Evolutionary conservation across 768 basidiomycete species (phyloP).

Genomic region (Tubosaeta sp.): DNA sequence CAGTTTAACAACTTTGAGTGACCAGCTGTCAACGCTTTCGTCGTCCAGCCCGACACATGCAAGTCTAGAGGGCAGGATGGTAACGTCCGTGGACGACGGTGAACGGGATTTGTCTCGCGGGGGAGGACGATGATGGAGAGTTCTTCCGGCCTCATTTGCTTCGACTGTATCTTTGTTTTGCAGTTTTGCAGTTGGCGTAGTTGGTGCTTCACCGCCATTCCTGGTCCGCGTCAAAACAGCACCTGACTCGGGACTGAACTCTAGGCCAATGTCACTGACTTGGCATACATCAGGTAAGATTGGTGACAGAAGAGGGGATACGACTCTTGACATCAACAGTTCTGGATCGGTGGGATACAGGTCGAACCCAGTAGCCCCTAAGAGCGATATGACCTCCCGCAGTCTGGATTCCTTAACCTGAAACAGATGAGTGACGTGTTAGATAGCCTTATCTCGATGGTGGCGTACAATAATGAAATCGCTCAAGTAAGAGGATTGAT

Average conservation of each 20-base stretch:
- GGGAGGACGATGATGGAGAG: conserved; percentile 11
- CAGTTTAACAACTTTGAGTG: conserved; percentile 71
- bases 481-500: conserved; percentile 78
- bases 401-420: conserved; percentile 68
- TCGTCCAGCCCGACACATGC: conserved; percentile 74
- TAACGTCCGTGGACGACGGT: conserved; percentile 55
- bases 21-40: conserved; percentile 66
- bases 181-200: background rate
- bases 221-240: conserved; percentile 49
- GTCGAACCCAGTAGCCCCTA: conserved; percentile 62
- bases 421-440: conserved; percentile 2
- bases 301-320: conserved; percentile 31
- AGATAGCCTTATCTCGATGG: background rate
- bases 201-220: conserved; percentile 34
- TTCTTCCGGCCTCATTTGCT: background rate
- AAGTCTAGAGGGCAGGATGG: conserved; percentile 62
- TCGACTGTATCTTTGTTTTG: conserved; percentile 4
- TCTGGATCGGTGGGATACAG: conserved; percentile 50
- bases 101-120: conserved; percentile 45
- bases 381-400: conserved; percentile 55
- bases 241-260: conserved; percentile 32
- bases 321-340: conserved; percentile 27
- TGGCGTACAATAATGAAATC: conserved; percentile 73
- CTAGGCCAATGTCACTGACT: conserved; percentile 26
- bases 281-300: conserved; percentile 28